phyloP scores from a whole-genome alignment of 129 eudicot species.

The Ambrosia trifida region DNA sequence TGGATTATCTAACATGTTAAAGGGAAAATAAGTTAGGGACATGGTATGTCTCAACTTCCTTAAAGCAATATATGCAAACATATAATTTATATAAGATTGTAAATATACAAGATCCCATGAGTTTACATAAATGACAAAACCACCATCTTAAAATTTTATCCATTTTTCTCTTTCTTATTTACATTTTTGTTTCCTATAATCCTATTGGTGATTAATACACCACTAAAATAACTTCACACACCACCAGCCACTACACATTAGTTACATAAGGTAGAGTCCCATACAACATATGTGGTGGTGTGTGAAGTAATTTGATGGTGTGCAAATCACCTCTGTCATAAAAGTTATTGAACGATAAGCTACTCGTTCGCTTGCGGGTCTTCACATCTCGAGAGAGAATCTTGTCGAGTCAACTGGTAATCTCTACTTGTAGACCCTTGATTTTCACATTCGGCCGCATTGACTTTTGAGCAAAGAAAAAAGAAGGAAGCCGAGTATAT shows the following conservation, averaged over 20 bases:
- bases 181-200: neutral
- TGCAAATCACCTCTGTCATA: neutral
- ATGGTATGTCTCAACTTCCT: neutral
- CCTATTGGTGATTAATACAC: neutral
- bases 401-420: slow-evolving; percentile 66
- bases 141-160: slow-evolving; percentile 14
- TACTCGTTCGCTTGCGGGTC: neutral
- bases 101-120: slow-evolving; percentile 16
- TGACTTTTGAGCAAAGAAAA: slow-evolving; percentile 67
- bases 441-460: slow-evolving; percentile 12
- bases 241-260: neutral
- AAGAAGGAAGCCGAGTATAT: slow-evolving; percentile 67
- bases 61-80: neutral
- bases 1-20: neutral
- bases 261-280: neutral
- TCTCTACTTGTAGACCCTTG: slow-evolving; percentile 33
- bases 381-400: slow-evolving; percentile 46
- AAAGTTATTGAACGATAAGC: neutral
- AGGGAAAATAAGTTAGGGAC: neutral
- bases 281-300: neutral
- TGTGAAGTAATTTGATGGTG: slow-evolving; percentile 1
- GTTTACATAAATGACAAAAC: slow-evolving; percentile 23
- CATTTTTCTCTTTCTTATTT: slow-evolving; percentile 25
- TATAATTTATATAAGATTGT: slow-evolving; percentile 2
- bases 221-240: slow-evolving; percentile 1